These are phyloP conservation scores for Moesziomyces parantarcticus DNA, from an alignment of 1,284 basidiomycete genomes.

Conservation along the genomic window DNA sequence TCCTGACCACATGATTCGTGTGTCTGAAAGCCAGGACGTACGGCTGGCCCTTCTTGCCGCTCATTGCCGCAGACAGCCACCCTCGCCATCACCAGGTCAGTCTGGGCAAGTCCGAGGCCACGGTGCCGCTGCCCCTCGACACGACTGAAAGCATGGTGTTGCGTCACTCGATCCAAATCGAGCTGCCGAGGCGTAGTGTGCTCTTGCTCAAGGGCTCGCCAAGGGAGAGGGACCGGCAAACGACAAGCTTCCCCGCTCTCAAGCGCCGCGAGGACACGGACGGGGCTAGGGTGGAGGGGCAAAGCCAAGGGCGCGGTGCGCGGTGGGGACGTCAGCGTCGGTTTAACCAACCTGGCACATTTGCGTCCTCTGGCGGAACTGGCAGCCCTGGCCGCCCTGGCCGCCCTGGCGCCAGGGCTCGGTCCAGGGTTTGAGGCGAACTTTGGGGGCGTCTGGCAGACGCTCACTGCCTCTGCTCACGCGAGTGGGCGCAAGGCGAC, in stretches of 20 bases:
- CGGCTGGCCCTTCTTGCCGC: background rate
- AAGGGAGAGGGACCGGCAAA: background rate
- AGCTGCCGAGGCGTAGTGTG: background rate
- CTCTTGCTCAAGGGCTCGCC: background rate
- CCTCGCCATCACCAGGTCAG: too few relatives aligned
- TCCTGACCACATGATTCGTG: background rate
- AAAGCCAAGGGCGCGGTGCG: background rate
- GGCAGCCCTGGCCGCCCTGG: background rate
- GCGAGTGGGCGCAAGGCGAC: background rate
- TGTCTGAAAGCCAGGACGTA: background rate
- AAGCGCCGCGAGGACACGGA: too few relatives aligned
- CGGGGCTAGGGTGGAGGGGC: background rate
- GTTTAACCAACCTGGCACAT: background rate
- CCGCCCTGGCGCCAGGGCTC: background rate
- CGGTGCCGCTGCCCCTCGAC: too few relatives aligned
- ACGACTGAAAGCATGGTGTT: background rate
- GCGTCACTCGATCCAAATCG: background rate
- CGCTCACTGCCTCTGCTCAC: background rate
- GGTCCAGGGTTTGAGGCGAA: background rate
- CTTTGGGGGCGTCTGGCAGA: background rate
- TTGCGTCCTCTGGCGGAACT: background rate
- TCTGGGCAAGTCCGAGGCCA: too few relatives aligned
- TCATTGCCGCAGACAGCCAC: background rate
- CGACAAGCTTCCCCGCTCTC: background rate
- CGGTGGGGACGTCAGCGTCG: constrained; percentile 1